Conservation (phyloP, 495 filamentous ascomycete genomes). For the Lasiosphaeria hispida region DNA sequence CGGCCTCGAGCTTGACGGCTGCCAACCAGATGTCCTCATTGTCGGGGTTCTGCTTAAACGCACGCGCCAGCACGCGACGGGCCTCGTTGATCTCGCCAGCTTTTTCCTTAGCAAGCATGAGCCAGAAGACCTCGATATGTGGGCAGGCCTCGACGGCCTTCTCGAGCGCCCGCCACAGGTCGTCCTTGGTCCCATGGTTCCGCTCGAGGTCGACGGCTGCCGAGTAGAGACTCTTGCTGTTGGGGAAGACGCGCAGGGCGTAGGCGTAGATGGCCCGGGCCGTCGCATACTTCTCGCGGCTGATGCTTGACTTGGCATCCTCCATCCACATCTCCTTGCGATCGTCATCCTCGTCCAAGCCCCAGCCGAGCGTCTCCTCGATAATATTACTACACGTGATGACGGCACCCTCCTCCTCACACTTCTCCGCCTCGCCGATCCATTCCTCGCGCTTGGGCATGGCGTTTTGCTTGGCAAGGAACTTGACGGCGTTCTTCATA, state of each 20-base stretch:
- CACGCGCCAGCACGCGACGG: slow-evolving; percentile 73
- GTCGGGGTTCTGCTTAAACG: slow-evolving; percentile 89
- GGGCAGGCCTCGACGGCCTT: slow-evolving; percentile 93
- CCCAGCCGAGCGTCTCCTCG: slow-evolving; percentile 87
- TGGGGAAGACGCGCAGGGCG: slow-evolving; percentile 81
- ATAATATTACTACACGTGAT: slow-evolving; percentile 87
- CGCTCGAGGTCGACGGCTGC: slow-evolving; percentile 89
- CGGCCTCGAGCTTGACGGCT: slow-evolving; percentile 86
- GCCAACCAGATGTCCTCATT: slow-evolving; percentile 97
- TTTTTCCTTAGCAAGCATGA: slow-evolving; percentile 92
- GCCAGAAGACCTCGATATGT: slow-evolving; percentile 86
- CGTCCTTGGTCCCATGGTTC: slow-evolving; percentile 82
- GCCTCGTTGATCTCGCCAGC: slow-evolving; percentile 82
- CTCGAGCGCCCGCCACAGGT: slow-evolving; percentile 78
- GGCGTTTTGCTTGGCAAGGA: slow-evolving; percentile 85
- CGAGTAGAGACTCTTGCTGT: slow-evolving; percentile 78
- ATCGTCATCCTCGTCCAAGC: slow-evolving; percentile 94
- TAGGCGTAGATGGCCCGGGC: slow-evolving; percentile 92
- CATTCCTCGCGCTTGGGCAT: slow-evolving; percentile 97
- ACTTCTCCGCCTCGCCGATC: slow-evolving; percentile 92
- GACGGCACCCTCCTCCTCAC: slow-evolving; percentile 86
- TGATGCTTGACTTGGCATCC: slow-evolving; percentile 77
- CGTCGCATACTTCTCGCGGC: slow-evolving; percentile 78
- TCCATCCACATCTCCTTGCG: slow-evolving; percentile 94
- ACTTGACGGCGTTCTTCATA: slow-evolving; percentile 90